phyloP scores from a whole-genome alignment of 2,329 filamentous ascomycete species.

The Thielaviopsis punctulata region DNA sequence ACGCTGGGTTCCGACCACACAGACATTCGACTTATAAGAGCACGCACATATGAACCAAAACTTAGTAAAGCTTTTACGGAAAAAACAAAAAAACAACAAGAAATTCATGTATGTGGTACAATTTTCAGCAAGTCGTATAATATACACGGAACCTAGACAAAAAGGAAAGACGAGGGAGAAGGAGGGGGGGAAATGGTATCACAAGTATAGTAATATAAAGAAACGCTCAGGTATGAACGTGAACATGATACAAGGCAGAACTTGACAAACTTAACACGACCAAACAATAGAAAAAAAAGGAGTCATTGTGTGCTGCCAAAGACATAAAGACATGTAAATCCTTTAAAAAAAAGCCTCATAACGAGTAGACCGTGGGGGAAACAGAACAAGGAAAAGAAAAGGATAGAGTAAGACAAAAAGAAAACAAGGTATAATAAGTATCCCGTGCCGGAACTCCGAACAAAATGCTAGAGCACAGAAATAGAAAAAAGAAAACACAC shows the following conservation, averaged over 20 bases:
- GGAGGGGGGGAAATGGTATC: background rate
- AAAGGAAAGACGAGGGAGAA: too few species aligned
- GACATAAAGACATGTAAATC: background rate
- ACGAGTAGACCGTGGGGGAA: background rate
- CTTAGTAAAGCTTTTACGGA: too few species aligned
- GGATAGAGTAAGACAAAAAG: background rate
- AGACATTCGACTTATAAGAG: too few species aligned
- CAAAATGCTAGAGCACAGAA: constrained; percentile 6
- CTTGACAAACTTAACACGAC: background rate
- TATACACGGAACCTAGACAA: too few species aligned
- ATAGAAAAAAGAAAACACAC: constrained; percentile 1
- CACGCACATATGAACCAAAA: background rate
- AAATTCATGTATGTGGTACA: background rate
- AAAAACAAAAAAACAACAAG: too few species aligned
- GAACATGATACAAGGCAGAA: background rate
- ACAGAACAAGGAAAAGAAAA: background rate
- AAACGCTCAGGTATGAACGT: background rate
- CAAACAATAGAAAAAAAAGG: background rate
- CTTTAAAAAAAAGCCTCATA: background rate
- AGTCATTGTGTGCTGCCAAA: background rate
- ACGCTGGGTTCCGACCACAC: too few species aligned
- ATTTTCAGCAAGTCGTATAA: background rate
- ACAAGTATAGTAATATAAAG: background rate
- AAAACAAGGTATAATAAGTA: constrained; percentile 4
- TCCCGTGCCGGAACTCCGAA: constrained; percentile 6